Conservation (phyloP, 768 basidiomycete genomes). For the Candolleomyces aberdarensis region DNA sequence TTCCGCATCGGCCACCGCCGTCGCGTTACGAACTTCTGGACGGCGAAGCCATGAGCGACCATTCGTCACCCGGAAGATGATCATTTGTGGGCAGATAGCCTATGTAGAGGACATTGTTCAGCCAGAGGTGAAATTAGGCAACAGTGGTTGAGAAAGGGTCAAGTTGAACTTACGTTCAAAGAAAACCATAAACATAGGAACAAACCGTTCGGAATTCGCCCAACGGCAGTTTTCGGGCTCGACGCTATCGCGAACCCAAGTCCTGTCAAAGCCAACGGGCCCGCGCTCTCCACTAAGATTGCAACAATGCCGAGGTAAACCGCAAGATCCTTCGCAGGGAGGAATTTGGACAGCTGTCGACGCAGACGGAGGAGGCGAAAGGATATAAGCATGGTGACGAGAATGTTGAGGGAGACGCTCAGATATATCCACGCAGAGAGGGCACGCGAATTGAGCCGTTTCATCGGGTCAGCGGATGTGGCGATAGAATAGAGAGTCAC, state of each 20-base stretch:
- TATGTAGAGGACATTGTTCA: background rate
- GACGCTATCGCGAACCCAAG: background rate
- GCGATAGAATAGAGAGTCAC: background rate
- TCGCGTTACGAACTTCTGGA: background rate
- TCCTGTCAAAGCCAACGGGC: constrained; percentile 1
- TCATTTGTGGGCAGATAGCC: constrained; percentile 6
- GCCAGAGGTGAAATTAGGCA: background rate
- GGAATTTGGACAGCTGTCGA: background rate
- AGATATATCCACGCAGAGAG: constrained; percentile 1
- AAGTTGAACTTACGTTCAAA: constrained; percentile 1
- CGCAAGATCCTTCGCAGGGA: background rate
- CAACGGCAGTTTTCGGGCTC: background rate
- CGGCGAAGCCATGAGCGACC: constrained; percentile 3
- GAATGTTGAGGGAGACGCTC: constrained; percentile 1
- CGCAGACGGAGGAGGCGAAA: constrained; percentile 2
- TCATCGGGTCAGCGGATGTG: background rate
- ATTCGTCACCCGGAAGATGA: constrained; percentile 4
- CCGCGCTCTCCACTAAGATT: constrained; percentile 3
- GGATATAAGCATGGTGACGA: constrained; percentile 1
- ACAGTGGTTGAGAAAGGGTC: background rate
- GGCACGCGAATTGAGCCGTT: background rate
- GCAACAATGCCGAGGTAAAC: background rate
- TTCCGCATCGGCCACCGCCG: background rate
- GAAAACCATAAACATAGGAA: constrained; percentile 1
- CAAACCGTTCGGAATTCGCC: background rate